Percentiles rank a stretch among this genome's conserved stretches.
These are phyloP conservation scores for Diaporthe eres DNA, from an alignment of 2,329 filamentous ascomycete genomes.

Conservation along the genomic window DNA sequence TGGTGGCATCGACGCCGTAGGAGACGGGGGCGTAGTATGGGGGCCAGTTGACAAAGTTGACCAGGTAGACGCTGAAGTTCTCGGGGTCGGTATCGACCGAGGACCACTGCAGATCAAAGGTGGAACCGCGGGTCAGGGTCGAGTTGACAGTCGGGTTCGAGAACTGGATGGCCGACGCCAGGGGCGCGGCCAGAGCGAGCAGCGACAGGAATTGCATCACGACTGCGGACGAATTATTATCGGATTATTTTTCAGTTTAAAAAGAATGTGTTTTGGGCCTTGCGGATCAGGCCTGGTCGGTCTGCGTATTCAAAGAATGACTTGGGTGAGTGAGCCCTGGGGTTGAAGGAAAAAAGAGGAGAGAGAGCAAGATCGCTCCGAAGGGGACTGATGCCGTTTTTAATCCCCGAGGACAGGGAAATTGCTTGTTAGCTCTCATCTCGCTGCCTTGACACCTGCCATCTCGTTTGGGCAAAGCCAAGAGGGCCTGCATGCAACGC, in stretches of 20 bases:
- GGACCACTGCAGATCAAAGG: constrained; percentile 53
- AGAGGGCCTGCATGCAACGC: constrained; percentile 18
- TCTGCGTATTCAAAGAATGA: constrained; percentile 33
- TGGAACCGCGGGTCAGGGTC: constrained; percentile 54
- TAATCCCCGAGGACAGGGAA: constrained; percentile 27
- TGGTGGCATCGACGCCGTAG: constrained; percentile 51
- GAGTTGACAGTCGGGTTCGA: constrained; percentile 51
- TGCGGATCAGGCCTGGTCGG: constrained; percentile 20
- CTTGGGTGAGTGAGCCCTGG: constrained; percentile 35
- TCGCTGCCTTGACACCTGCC: constrained; percentile 30
- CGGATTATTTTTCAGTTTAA: not conserved
- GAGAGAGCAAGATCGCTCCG: not conserved
- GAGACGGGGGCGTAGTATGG: constrained; percentile 56
- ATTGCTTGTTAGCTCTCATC: constrained; percentile 27
- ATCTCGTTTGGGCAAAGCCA: constrained; percentile 25
- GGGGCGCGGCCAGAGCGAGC: constrained; percentile 49
- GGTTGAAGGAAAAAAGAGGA: constrained; percentile 28
- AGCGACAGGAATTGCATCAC: constrained; percentile 48
- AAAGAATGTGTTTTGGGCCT: constrained; percentile 29
- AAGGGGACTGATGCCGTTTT: constrained; percentile 26
- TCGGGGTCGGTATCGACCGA: constrained; percentile 57
- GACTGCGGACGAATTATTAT: not conserved
- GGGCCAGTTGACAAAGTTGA: constrained; percentile 61
- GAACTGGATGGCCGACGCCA: constrained; percentile 52
- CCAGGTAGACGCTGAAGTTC: constrained; percentile 57